Base-by-base conservation (phyloP, 441 rosid species). In the Adansonia gregorii region DNA sequence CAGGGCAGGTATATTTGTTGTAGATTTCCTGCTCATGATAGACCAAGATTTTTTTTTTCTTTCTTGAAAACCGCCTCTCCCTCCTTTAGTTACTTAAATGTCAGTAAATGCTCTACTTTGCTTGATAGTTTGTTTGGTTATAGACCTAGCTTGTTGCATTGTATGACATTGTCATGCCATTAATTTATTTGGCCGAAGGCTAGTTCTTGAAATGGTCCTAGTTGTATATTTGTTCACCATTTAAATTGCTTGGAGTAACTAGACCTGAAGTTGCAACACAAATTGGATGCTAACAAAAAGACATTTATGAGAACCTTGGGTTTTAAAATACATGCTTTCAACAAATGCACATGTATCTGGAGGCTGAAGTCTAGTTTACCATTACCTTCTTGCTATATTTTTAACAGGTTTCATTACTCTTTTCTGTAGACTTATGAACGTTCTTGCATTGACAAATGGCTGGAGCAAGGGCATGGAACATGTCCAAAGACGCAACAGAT, bases 401-500 rank as follows among this genome's bases (percentile, higher is more conserved):
- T 27, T 75, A 48, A 75, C 68, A 41, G 24, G 72, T 55, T 76
- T 79, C 22, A 27, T 71, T 27, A 85, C 72, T 60, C 72, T 82
- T 65, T 73, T 77, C 59, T 86, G 79, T 84, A 95, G 97, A 95
- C 99, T 51, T 95, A 95, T 60, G 98, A 95, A 79, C 93, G 99
- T 49, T 79, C 90, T 73, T 93, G 95, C 87, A 93, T 95, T 78
- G 97, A 95, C 85, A 93, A 95, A 82, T 95, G 99, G 99, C 76
- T 93, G 79, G 93, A 90, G 81, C 90, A 88, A 49, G 97, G 98
- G 60, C 94, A 91, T 73, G 85, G 82, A 41, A 93, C 98, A 51
- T 95, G 99, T 79, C 99, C 99, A 43, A 95, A 94, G 90, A 94
- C 99, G 8, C 94, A 89, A 80, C 97, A 92, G 85, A 78, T 83